A percentile compares a stretch with the other conserved stretches of the same genome.
These are phyloP conservation scores for Colletotrichum acutatum DNA, from an alignment of 2,329 filamentous ascomycete genomes.

Conservation along the genomic window DNA sequence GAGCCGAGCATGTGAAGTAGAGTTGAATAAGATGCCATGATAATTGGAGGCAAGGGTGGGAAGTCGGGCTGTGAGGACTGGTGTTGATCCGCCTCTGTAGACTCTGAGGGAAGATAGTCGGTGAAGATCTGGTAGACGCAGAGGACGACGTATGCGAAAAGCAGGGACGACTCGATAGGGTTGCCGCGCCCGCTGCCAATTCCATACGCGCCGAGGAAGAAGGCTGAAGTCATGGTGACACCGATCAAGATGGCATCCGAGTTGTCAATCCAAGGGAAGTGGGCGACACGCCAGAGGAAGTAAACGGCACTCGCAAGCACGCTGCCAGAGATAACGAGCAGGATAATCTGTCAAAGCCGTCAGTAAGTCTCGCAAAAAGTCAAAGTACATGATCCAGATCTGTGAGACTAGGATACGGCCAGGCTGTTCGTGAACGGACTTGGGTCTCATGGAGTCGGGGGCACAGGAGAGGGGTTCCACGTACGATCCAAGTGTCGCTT, in stretches of 20 bases:
- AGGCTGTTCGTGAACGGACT: neutral
- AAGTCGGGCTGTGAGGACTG: constrained; percentile 80
- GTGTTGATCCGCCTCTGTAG: constrained; percentile 62
- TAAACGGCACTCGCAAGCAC: constrained; percentile 95
- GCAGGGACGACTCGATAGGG: constrained; percentile 55
- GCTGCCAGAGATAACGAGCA: constrained; percentile 88
- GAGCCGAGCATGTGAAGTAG: constrained; percentile 85
- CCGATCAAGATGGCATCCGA: constrained; percentile 93
- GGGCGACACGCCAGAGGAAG: constrained; percentile 94
- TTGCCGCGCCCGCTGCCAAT: constrained; percentile 95
- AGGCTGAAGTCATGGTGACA: constrained; percentile 88
- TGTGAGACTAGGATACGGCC: neutral
- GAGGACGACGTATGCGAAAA: constrained; percentile 87
- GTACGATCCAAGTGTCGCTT: constrained; percentile 96
- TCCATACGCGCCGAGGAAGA: constrained; percentile 93
- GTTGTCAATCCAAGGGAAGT: constrained; percentile 93
- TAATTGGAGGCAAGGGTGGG: constrained; percentile 94
- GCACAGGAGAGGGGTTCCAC: constrained; percentile 45
- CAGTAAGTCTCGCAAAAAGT: constrained; percentile 40
- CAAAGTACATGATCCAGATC: neutral
- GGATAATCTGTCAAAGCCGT: constrained; percentile 74
- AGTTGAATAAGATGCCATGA: constrained; percentile 98
- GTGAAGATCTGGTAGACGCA: constrained; percentile 99
- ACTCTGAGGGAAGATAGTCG: constrained; percentile 87
- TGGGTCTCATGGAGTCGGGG: neutral